phyloP scores from a whole-genome alignment of 495 filamentous ascomycete species.

The Talaromyces trachyspermus region DNA sequence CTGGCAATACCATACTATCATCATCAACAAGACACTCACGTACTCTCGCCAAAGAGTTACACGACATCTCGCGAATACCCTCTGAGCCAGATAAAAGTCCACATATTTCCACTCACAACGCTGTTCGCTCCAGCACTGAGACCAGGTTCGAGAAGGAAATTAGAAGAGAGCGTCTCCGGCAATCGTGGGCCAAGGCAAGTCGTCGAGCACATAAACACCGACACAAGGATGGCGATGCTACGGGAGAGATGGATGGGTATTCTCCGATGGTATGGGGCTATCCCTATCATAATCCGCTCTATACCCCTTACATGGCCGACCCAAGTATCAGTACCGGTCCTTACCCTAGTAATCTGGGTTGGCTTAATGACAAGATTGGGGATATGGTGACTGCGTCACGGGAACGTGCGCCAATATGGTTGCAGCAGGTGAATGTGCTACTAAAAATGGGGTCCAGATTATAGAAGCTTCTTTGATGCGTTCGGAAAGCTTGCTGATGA shows the following conservation, averaged over 20 bases:
- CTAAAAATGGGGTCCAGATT: conserved; percentile 15
- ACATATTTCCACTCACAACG: conserved; percentile 69
- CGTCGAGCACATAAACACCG: too few relatives aligned
- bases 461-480: not conserved
- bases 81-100: conserved; percentile 53
- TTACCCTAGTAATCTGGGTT: conserved; percentile 36
- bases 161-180: too few relatives aligned
- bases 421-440: conserved; percentile 45
- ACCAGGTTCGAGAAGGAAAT: too few relatives aligned
- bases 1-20: conserved; percentile 27
- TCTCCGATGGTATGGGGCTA: conserved; percentile 35
- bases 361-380: conserved; percentile 31
- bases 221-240: too few relatives aligned
- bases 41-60: conserved; percentile 37
- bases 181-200: too few relatives aligned
- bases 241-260: not conserved
- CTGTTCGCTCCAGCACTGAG: too few relatives aligned
- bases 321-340: conserved; percentile 30
- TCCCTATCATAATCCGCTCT: conserved; percentile 44
- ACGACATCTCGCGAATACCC: conserved; percentile 46
- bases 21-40: conserved; percentile 25
- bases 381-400: conserved; percentile 36
- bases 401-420: conserved; percentile 46
- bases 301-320: conserved; percentile 42
- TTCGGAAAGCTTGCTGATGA: not conserved